A percentile compares a stretch with the other conserved stretches of the same genome.
These are phyloP conservation scores for Daldinia loculata DNA, from an alignment of 495 filamentous ascomycete genomes.

Conservation along the genomic window DNA sequence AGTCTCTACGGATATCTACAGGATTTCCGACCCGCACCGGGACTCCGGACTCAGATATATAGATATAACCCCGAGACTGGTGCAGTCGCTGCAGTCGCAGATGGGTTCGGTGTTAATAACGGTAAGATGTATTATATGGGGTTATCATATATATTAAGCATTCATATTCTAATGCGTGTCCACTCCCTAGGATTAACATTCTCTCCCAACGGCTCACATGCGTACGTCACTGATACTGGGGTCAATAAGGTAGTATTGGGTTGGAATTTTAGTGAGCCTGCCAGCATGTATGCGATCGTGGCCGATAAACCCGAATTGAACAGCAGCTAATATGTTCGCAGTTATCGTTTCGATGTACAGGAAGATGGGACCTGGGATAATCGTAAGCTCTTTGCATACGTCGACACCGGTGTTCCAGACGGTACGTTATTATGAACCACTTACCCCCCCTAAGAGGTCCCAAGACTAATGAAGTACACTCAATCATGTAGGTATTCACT, in stretches of 20 bases:
- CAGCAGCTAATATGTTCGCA: slow-evolving; percentile 24
- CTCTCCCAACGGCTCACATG: slow-evolving; percentile 59
- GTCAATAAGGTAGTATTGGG: slow-evolving; percentile 53
- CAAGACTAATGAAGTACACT: background rate
- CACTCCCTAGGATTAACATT: slow-evolving; percentile 58
- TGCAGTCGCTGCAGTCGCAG: slow-evolving; percentile 61
- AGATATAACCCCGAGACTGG: slow-evolving; percentile 59
- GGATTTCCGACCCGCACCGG: slow-evolving; percentile 62
- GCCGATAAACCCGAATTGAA: background rate
- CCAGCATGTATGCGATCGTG: slow-evolving; percentile 50
- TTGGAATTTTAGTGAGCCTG: slow-evolving; percentile 44
- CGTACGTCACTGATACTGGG: slow-evolving; percentile 68
- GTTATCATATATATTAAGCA: background rate
- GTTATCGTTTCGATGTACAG: slow-evolving; percentile 53
- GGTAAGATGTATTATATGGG: slow-evolving; percentile 42
- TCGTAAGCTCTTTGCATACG: slow-evolving; percentile 66
- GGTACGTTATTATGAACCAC: slow-evolving; percentile 41
- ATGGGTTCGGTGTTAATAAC: slow-evolving; percentile 65
- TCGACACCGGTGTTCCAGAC: slow-evolving; percentile 63
- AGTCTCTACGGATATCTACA: slow-evolving; percentile 68
- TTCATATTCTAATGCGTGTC: background rate
- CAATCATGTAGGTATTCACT: slow-evolving; percentile 56
- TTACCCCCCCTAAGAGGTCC: background rate
- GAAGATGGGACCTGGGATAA: slow-evolving; percentile 54
- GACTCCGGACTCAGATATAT: slow-evolving; percentile 65